Conservation (phyloP, 306 rosid genomes). For the Lablab purpureus region DNA sequence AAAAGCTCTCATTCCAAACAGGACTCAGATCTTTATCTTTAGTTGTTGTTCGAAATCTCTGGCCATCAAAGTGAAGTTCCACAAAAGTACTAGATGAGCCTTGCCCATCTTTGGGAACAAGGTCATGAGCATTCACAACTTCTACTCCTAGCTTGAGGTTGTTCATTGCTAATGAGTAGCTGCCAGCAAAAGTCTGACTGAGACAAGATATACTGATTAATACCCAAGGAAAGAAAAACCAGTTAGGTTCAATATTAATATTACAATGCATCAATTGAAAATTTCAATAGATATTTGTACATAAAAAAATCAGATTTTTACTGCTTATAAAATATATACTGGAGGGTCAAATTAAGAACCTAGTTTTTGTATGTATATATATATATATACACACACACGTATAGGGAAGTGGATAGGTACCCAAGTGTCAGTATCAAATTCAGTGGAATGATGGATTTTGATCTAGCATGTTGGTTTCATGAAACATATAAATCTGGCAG, state of each 20-base stretch:
- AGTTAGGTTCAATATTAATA: not conserved
- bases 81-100: conserved; percentile 74
- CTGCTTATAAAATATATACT: not conserved
- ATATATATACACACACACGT: too few relatives aligned
- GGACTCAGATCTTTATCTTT: conserved; percentile 85
- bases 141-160: conserved; percentile 82
- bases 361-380: not conserved
- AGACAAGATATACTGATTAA: conserved; percentile 11
- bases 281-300: not conserved
- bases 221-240: conserved; percentile 44
- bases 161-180: conserved; percentile 58
- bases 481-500: conserved; percentile 11
- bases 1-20: conserved; percentile 84
- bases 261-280: conserved; percentile 1
- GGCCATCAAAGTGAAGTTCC: conserved; percentile 86
- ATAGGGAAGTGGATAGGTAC: not conserved
- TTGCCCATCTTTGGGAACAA: conserved; percentile 80
- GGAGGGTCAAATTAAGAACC: not conserved
- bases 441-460: not conserved
- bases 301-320: not conserved
- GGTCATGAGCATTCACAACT: conserved; percentile 85
- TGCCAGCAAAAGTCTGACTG: conserved; percentile 24
- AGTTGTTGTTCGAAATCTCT: conserved; percentile 70
- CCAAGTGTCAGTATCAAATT: not conserved
- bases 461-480: not conserved